Conservation (phyloP, 1,139 yeast species). For the Zhuliangozyma parablackwelliae region DNA sequence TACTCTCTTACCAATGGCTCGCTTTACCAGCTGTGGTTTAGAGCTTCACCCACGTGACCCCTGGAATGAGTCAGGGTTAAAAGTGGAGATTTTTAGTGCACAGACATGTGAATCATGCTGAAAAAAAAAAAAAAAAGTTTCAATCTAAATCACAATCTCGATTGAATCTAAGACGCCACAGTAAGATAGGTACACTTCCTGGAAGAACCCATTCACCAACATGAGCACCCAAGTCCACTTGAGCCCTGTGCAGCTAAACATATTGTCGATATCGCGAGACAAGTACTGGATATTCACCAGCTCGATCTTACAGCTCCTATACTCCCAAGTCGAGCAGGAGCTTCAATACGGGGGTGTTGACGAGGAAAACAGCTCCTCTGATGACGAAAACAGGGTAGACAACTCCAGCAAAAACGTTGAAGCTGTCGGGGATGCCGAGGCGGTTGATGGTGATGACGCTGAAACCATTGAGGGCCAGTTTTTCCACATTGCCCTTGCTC, state of each 20-base stretch:
- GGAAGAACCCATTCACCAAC: no score
- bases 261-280: constrained; percentile 45
- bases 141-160: no score
- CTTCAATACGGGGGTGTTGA: constrained; percentile 15
- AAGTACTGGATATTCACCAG: constrained; percentile 49
- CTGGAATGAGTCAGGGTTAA: no score
- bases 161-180: no score
- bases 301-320: constrained; percentile 40
- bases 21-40: no score
- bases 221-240: constrained; percentile 42
- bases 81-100: no score
- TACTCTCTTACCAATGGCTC: no score
- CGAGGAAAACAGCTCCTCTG: constrained; percentile 10
- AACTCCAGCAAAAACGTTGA: constrained; percentile 19
- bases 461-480: constrained; percentile 29
- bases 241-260: constrained; percentile 39
- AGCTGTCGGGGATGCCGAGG: background rate
- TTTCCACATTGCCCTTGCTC: constrained; percentile 54
- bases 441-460: constrained; percentile 12
- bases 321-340: constrained; percentile 16
- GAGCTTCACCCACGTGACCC: no score
- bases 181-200: no score
- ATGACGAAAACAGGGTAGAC: constrained; percentile 17
- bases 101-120: no score
- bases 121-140: no score